Conservation (phyloP, 768 basidiomycete species). For the Termitomyces bulborhizus region DNA sequence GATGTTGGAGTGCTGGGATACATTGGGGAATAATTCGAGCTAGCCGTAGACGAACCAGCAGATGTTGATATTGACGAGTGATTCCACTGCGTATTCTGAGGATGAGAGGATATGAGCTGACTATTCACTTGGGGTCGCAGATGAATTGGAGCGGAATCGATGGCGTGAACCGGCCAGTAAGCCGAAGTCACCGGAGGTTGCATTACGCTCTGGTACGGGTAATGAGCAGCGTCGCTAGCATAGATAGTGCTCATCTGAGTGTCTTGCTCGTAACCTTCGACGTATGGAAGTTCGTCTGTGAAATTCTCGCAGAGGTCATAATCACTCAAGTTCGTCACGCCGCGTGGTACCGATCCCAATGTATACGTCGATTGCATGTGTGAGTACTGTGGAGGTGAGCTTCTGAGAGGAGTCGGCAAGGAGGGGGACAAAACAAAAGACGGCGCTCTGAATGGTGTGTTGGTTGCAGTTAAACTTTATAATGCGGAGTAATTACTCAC, state of each 20-base stretch:
- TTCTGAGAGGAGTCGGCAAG: not conserved
- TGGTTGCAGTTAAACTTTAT: slow-evolving; percentile 3
- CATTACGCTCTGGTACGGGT: not conserved
- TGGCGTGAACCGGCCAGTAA: slow-evolving; percentile 2
- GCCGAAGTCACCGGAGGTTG: not conserved
- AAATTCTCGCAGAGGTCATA: slow-evolving; percentile 3
- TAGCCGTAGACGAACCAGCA: not conserved
- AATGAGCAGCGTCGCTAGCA: not conserved
- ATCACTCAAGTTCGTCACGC: slow-evolving; percentile 3
- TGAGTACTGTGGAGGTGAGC: not conserved
- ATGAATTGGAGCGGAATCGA: not conserved
- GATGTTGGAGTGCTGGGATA: slow-evolving; percentile 4
- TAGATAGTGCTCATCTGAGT: not conserved
- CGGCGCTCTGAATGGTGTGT: slow-evolving; percentile 7
- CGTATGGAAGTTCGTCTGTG: not conserved
- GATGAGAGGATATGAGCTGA: slow-evolving; percentile 4
- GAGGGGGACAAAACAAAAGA: slow-evolving; percentile 4
- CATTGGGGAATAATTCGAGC: slow-evolving; percentile 3
- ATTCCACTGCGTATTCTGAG: slow-evolving; percentile 3
- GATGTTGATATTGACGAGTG: not conserved
- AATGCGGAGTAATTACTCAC: slow-evolving; percentile 10
- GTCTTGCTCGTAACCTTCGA: not conserved
- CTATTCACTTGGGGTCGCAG: not conserved
- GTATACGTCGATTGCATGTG: slow-evolving; percentile 5
- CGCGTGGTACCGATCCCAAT: slow-evolving; percentile 9